A percentile compares a stretch with the other conserved stretches of the same genome.
phyloP scores from a whole-genome alignment of 2,329 filamentous ascomycete genomes.

The Colletotrichum lini region DNA sequence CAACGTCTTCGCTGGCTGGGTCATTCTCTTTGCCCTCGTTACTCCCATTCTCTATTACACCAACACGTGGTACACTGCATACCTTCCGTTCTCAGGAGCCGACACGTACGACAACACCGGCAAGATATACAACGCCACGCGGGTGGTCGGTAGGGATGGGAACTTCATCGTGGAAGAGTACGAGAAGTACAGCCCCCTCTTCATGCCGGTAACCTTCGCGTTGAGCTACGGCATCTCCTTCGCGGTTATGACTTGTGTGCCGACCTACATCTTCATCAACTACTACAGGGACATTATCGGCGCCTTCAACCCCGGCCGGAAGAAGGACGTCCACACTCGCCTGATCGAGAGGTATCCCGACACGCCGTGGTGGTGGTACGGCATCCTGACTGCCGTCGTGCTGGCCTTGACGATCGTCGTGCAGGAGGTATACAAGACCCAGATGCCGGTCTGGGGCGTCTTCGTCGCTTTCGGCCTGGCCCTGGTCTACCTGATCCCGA shows the following conservation, averaged over 20 bases:
- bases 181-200: conserved; percentile 59
- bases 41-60: conserved; percentile 72
- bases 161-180: conserved; percentile 63
- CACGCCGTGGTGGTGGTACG: conserved; percentile 59
- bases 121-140: conserved; percentile 62
- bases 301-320: conserved; percentile 44
- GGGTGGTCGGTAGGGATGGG: conserved; percentile 61
- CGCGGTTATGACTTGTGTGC: conserved; percentile 52
- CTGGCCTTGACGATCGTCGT: conserved; percentile 52
- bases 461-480: conserved; percentile 59
- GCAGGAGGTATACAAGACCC: conserved; percentile 66
- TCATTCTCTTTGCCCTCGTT: conserved; percentile 68
- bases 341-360: conserved; percentile 51
- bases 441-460: conserved; percentile 72
- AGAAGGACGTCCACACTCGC: conserved; percentile 49
- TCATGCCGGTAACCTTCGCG: conserved; percentile 53
- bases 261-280: conserved; percentile 58
- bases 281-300: conserved; percentile 56
- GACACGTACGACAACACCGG: conserved; percentile 65
- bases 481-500: conserved; percentile 62
- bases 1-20: conserved; percentile 74
- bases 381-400: conserved; percentile 49
- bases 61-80: conserved; percentile 70
- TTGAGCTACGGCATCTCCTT: conserved; percentile 55
- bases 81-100: conserved; percentile 68